These are phyloP conservation scores for Mycena chlorophos DNA, from an alignment of 768 basidiomycete genomes.

Conservation along the genomic window DNA sequence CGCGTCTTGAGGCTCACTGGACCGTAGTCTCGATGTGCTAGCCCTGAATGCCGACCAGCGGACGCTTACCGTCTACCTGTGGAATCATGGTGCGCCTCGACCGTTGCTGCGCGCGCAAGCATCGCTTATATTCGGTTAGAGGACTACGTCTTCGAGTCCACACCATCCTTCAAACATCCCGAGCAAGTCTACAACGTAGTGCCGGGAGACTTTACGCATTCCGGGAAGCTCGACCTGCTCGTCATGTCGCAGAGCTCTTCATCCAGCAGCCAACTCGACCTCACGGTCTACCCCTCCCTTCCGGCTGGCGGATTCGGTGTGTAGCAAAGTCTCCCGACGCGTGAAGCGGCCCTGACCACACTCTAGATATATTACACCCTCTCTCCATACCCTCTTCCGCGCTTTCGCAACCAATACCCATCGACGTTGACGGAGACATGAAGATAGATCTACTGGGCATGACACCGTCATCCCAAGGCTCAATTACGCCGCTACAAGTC, in stretches of 20 bases:
- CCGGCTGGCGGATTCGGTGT: conserved; percentile 66
- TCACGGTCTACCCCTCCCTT: conserved; percentile 70
- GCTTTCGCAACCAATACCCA: conserved; percentile 76
- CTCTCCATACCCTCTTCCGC: conserved; percentile 64
- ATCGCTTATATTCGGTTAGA: conserved; percentile 38
- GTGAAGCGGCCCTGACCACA: conserved; percentile 3
- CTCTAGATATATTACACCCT: conserved; percentile 41
- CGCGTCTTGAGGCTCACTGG: conserved; percentile 1
- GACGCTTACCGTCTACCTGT: conserved; percentile 73
- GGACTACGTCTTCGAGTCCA: conserved; percentile 54
- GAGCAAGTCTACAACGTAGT: conserved; percentile 74
- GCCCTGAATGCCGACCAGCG: conserved; percentile 75
- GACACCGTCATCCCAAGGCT: conserved; percentile 39
- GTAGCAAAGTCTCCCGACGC: conserved; percentile 19
- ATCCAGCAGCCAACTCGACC: conserved; percentile 53
- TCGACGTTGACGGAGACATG: conserved; percentile 88
- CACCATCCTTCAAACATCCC: conserved; percentile 55
- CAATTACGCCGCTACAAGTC: conserved; percentile 51
- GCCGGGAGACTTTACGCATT: conserved; percentile 91
- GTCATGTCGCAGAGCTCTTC: conserved; percentile 72
- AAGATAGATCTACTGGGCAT: conserved; percentile 84
- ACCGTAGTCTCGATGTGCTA: conserved; percentile 73
- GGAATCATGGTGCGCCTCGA: conserved; percentile 73
- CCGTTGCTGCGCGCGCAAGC: background rate
- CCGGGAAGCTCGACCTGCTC: conserved; percentile 86